These are phyloP conservation scores for Fusarium mangiferae DNA, from an alignment of 2,329 filamentous ascomycete genomes.

Conservation along the genomic window DNA sequence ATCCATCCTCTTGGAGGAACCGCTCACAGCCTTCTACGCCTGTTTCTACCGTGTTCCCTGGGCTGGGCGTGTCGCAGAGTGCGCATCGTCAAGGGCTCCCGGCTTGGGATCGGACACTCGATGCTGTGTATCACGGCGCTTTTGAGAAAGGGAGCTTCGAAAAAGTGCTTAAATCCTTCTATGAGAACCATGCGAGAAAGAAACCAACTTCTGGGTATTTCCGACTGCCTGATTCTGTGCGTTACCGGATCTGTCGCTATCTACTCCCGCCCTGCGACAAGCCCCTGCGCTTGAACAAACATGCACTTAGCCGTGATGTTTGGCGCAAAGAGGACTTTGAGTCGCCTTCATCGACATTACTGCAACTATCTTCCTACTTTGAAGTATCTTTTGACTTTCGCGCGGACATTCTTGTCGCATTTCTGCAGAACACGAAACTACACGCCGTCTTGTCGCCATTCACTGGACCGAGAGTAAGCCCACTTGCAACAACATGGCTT, in stretches of 20 bases:
- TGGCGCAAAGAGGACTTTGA: constrained; percentile 52
- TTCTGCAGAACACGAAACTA: constrained; percentile 51
- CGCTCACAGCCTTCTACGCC: constrained; percentile 17
- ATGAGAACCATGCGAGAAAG: constrained; percentile 22
- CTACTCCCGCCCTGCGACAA: constrained; percentile 37
- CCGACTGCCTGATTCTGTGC: constrained; percentile 41
- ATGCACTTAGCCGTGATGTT: constrained; percentile 41
- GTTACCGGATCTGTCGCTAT: constrained; percentile 44
- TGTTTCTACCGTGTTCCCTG: background rate
- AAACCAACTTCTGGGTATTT: constrained; percentile 29
- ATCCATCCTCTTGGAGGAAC: background rate
- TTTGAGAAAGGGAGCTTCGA: constrained; percentile 21
- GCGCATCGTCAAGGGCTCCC: constrained; percentile 36
- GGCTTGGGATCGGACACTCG: constrained; percentile 51
- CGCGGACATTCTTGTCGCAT: constrained; percentile 50
- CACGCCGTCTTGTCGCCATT: constrained; percentile 54
- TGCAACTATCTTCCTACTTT: constrained; percentile 40
- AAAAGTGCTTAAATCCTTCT: constrained; percentile 38
- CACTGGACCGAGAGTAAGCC: constrained; percentile 46
- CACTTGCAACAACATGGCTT: constrained; percentile 50
- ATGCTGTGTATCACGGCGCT: constrained; percentile 48
- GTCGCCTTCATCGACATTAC: constrained; percentile 42
- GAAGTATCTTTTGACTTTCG: constrained; percentile 50
- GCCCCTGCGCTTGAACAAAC: constrained; percentile 46
- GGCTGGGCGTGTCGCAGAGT: background rate